Evolutionary conservation across 139 green algal species (phyloP).

Genomic region (Chlamydomonas sp.): DNA sequence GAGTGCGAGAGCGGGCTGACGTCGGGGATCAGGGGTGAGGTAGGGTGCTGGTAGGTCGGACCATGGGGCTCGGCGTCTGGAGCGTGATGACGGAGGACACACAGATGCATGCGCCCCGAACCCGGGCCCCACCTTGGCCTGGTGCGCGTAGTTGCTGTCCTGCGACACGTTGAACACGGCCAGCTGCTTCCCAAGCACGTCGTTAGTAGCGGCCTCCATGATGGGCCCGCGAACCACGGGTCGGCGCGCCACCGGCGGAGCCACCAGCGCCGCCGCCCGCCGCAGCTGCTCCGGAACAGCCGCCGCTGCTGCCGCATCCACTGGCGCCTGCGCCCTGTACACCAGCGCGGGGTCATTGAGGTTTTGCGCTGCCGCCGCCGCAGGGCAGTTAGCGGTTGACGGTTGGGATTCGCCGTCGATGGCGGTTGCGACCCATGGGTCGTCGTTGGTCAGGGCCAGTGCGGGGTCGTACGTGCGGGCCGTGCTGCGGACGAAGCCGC

Average conservation of each 20-base stretch:
- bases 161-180: conserved; percentile 37
- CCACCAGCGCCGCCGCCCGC: conserved; percentile 14
- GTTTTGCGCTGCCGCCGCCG: conserved; percentile 23
- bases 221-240: conserved; percentile 12
- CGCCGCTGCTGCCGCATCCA: background rate
- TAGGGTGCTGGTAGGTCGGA: no score
- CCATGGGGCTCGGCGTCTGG: no score
- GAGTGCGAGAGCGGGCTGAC: no score
- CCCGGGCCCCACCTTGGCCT: background rate
- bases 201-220: conserved; percentile 16
- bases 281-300: background rate
- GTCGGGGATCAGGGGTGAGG: no score
- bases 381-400: background rate
- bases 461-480: background rate
- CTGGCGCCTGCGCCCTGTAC: conserved; percentile 9
- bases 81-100: no score
- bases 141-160: conserved; percentile 29
- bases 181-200: conserved; percentile 18
- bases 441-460: background rate
- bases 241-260: conserved; percentile 9
- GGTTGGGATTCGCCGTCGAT: background rate
- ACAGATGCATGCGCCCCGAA: no score
- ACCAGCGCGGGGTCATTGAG: conserved; percentile 30
- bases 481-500: conserved; percentile 2
- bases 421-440: conserved; percentile 14